Conservation (phyloP, 1,284 basidiomycete species). For the Porogramme epimiltina region DNA sequence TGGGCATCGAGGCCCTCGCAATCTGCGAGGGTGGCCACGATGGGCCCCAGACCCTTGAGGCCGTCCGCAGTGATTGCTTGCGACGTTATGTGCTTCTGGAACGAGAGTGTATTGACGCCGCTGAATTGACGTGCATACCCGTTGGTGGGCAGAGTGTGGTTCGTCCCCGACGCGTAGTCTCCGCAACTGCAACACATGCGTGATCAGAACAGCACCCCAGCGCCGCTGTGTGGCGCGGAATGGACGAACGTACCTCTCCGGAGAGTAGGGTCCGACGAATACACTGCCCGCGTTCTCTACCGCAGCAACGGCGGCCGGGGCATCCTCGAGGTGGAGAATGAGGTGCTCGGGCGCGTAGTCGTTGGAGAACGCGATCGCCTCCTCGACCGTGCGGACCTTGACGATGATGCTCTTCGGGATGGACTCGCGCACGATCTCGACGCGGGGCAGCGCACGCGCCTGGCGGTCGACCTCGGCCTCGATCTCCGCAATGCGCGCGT, state of each 20-base stretch:
- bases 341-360: constrained; percentile 98
- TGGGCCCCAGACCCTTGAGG: constrained; percentile 80
- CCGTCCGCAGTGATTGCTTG: constrained; percentile 89
- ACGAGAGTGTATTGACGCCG: constrained; percentile 95
- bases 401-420: constrained; percentile 93
- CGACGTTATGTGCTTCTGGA: constrained; percentile 99
- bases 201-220: background rate
- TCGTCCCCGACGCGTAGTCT: constrained; percentile 98
- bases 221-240: background rate
- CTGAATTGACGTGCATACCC: constrained; percentile 98
- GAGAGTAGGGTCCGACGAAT: constrained; percentile 93
- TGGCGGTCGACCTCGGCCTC: constrained; percentile 89
- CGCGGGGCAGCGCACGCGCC: constrained; percentile 84
- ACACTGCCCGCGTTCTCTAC: constrained; percentile 95
- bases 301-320: constrained; percentile 61
- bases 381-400: constrained; percentile 62
- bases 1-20: constrained; percentile 96
- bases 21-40: constrained; percentile 90
- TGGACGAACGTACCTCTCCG: constrained; percentile 83
- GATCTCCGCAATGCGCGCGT: constrained; percentile 69
- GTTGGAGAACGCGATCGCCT: constrained; percentile 91
- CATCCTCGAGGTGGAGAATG: constrained; percentile 84
- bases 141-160: constrained; percentile 95
- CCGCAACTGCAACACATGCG: constrained; percentile 68
- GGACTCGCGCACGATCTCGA: constrained; percentile 90